Evolutionary conservation across 805 yeast species (phyloP), one percentile per base, ranked within the genome.

Genomic region (Sungouiozyma intestinalis): DNA sequence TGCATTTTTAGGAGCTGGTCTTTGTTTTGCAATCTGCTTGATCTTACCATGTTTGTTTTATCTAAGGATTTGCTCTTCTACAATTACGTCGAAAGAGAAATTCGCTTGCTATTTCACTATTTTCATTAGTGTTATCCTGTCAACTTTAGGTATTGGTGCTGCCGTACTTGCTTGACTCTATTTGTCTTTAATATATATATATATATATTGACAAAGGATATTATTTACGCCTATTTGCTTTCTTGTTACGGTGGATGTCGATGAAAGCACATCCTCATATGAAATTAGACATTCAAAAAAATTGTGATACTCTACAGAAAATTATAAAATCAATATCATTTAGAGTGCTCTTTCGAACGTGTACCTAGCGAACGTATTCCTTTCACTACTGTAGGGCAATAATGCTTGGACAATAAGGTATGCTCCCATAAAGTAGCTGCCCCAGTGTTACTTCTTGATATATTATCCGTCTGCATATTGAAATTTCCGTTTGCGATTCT

Each of bases 401-500:
- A 92, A 62, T 92, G 97, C 47, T 78, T 76, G 44, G 80, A 81
- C 43, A 92, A 66, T 34, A 90, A 62, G 4, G 79, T 79, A 40
- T 79, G 76, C 56, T 92, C 98, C 95, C 95, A 92, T 31, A 90
- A 64, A 0, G 87, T 81, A 1, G 97, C 94, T 15, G 90, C 92
- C 35, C 81, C 90, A 2, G 94, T 74, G 55, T 92, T 88, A 50
- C 84, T 68, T 57, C 90, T 76, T 49, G 81, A 85, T 17, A 85
- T 76, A 37, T 75, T 79, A 41, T 74, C 74, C 11, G 72, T 72
- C 39, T 78, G 86, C 50, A 80, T 68, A 20, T 77, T 74, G 55
- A 81, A 82, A 13, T 71, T 68, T 38, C 96, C 97, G 45, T 90
- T 87, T 33, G 78, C 77, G 34, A 92, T 74, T 49, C 92, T 72